phyloP scores from a whole-genome alignment of 306 rosid species.

The Senna tora region DNA sequence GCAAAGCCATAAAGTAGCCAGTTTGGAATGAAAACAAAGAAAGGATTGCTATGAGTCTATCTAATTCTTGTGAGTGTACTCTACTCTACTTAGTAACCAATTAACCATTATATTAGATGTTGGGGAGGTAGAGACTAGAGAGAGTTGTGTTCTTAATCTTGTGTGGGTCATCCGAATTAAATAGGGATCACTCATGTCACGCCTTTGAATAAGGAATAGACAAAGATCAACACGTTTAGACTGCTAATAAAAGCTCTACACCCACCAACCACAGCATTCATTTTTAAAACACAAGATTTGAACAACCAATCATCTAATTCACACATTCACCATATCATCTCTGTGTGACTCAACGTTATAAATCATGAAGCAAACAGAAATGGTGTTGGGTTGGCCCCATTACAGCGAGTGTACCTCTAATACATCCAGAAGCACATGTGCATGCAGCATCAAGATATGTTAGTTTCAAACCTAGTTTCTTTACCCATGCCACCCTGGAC shows the following conservation, averaged over 20 bases:
- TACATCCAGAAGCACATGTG: slow-evolving; percentile 39
- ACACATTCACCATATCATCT: neutral
- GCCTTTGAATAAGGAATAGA: too few relatives aligned
- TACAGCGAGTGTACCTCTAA: slow-evolving; percentile 49
- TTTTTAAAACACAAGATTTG: neutral
- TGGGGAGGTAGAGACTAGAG: too few relatives aligned
- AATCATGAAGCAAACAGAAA: neutral
- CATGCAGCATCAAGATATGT: neutral
- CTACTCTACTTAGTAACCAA: too few relatives aligned
- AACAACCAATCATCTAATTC: neutral
- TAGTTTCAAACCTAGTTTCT: neutral
- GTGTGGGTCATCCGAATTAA: too few relatives aligned
- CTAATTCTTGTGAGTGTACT: too few relatives aligned
- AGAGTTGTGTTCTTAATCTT: too few relatives aligned
- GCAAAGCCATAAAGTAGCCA: neutral
- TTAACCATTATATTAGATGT: too few relatives aligned
- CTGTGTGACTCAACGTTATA: neutral
- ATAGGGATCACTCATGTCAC: too few relatives aligned
- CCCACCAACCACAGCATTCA: slow-evolving; percentile 23
- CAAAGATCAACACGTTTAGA: neutral
- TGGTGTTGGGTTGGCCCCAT: slow-evolving; percentile 45
- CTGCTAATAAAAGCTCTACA: slow-evolving; percentile 28
- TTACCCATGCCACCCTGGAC: too few relatives aligned
- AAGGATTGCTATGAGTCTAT: too few relatives aligned
- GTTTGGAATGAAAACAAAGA: too few relatives aligned